Conservation (phyloP, 2,329 filamentous ascomycete genomes). For the Onygenales sp. region DNA sequence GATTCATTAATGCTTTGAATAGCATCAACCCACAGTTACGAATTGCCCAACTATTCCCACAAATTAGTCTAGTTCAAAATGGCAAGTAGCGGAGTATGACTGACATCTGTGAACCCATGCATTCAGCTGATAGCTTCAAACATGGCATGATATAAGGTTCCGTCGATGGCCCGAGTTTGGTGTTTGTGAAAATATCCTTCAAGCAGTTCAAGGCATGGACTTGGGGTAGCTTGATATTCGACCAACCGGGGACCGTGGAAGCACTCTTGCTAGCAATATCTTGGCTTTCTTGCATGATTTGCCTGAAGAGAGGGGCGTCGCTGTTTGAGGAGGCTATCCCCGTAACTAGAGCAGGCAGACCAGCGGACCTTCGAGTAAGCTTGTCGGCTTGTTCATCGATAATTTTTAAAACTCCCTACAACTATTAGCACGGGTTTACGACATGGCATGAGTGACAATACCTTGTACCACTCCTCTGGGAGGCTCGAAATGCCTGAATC, state of each 20-base stretch:
- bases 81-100: slow-evolving; percentile 15
- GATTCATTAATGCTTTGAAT: slow-evolving; percentile 74
- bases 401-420: slow-evolving; percentile 47
- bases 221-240: slow-evolving; percentile 58
- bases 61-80: background rate
- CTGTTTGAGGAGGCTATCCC: slow-evolving; percentile 59
- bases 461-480: slow-evolving; percentile 62
- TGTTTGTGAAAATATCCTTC: slow-evolving; percentile 83
- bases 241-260: slow-evolving; percentile 22
- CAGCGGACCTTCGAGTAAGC: slow-evolving; percentile 78
- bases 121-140: slow-evolving; percentile 69
- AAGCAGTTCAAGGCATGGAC: slow-evolving; percentile 93
- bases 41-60: slow-evolving; percentile 64
- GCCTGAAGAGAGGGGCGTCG: slow-evolving; percentile 37
- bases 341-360: slow-evolving; percentile 77
- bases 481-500: slow-evolving; percentile 36
- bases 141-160: slow-evolving; percentile 65
- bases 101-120: slow-evolving; percentile 68
- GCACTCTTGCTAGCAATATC: slow-evolving; percentile 16
- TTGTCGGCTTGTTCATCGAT: slow-evolving; percentile 70
- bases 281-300: slow-evolving; percentile 34
- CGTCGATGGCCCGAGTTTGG: slow-evolving; percentile 61
- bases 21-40: slow-evolving; percentile 88
- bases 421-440: slow-evolving; percentile 12
- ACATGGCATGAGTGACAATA: slow-evolving; percentile 21